Evolutionary conservation across 1,284 basidiomycete species (phyloP), one percentile per base, ranked within the genome.

Genomic region (Cerrena zonata): DNA sequence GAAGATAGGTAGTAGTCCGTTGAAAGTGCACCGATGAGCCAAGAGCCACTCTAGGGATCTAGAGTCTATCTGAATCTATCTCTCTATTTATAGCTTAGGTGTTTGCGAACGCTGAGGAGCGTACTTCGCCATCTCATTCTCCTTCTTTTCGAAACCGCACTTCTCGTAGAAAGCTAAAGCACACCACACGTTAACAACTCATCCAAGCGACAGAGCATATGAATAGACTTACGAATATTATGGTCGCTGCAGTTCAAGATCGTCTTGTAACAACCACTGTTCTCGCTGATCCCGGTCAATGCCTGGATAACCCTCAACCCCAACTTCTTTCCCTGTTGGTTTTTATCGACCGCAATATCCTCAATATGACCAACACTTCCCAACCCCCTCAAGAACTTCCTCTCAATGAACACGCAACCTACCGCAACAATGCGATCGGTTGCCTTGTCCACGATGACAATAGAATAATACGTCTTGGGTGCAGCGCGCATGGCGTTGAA

Each of bases 321-420:
- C 26, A 99, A 78, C 62, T 89, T 90, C 71, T 88, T 90, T 38
- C 95, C 95, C 72, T 96, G 92, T 67, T 86, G 82, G 41, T 71
- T 75, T 68, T 86, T 84, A 69, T 91, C 86, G 2, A 98, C 94
- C 1, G 92, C 93, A 57, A 99, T 97, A 65, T 99, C 95, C 70
- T 99, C 95, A 55, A 99, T 95, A 65, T 99, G 95, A 0, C 93
- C 95, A 7, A 92, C 90, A 51, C 77, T 75, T 19, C 91, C 91
- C 15, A 88, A 74, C 5, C 79, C 81, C 22, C 93, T 79, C 21
- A 94, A 72, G 76, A 98, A 97, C 75, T 99, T 98, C 74, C 85
- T 86, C 69, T 97, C 94, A 55, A 95, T 68, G 63, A 98, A 84
- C 45, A 96, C 74, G 5, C 85, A 84, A 13, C 94, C 95, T 21